These are phyloP conservation scores for Plasmodium inui DNA, from an alignment of 169 alveolate genomes.

Conservation along the genomic window DNA sequence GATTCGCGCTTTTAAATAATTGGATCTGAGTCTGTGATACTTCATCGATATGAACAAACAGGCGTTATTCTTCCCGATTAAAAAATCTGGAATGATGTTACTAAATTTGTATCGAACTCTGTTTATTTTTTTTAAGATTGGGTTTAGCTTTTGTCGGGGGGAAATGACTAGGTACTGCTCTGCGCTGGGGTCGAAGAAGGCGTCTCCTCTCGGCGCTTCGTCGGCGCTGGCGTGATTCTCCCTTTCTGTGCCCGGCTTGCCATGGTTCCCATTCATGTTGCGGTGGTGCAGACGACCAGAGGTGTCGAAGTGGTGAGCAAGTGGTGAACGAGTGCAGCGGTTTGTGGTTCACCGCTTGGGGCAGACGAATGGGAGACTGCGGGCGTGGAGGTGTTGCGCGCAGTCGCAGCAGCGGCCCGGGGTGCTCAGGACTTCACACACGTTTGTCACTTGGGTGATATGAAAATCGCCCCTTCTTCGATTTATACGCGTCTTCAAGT, in stretches of 20 bases:
- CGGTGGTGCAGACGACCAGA: not conserved
- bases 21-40: constrained; percentile 80
- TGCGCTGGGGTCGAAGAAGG: constrained; percentile 24
- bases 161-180: constrained; percentile 79
- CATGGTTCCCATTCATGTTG: not conserved
- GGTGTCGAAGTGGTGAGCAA: not conserved
- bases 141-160: constrained; percentile 82
- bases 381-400: not conserved
- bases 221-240: not conserved
- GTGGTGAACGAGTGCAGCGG: not conserved
- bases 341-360: not conserved
- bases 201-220: constrained; percentile 3
- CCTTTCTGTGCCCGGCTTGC: not conserved
- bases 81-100: constrained; percentile 80
- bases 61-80: constrained; percentile 77
- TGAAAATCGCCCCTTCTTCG: not conserved
- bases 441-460: not conserved
- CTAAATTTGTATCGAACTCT: constrained; percentile 79
- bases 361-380: not conserved
- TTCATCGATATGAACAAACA: constrained; percentile 82
- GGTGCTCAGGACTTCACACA: not conserved
- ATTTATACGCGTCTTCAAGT: not conserved
- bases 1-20: constrained; percentile 78
- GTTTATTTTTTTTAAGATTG: constrained; percentile 79
- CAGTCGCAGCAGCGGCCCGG: not conserved